Evolutionary conservation across 2,329 filamentous ascomycete species (phyloP).

Genomic region (Bretziella fagacearum): DNA sequence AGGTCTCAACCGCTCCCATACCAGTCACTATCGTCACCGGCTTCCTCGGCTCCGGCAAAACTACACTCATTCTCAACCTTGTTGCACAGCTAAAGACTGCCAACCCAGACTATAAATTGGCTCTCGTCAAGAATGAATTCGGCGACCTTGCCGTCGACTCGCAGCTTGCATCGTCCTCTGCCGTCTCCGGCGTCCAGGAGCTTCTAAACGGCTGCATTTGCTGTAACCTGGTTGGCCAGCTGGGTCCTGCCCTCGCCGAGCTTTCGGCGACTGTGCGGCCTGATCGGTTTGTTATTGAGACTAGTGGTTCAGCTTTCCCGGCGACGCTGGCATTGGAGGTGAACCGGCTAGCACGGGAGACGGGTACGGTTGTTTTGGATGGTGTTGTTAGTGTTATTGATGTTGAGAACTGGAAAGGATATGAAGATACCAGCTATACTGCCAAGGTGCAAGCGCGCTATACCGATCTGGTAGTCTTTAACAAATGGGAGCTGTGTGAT

Average conservation of each 20-base stretch:
- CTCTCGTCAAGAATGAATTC: constrained; percentile 95
- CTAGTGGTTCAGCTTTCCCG: constrained; percentile 71
- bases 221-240: constrained; percentile 91
- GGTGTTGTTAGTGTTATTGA: constrained; percentile 83
- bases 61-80: constrained; percentile 85
- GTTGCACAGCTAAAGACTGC: constrained; percentile 70
- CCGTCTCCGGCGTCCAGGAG: constrained; percentile 81
- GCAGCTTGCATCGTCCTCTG: constrained; percentile 64
- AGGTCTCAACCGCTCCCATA: constrained; percentile 32
- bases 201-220: constrained; percentile 96
- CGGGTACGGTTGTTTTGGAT: constrained; percentile 55
- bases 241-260: constrained; percentile 62
- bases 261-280: constrained; percentile 42
- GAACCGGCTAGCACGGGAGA: constrained; percentile 58
- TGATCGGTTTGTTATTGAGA: constrained; percentile 87
- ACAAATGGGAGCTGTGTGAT: constrained; percentile 71
- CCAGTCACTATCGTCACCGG: constrained; percentile 92
- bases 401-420: constrained; percentile 88
- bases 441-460: constrained; percentile 76
- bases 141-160: constrained; percentile 89
- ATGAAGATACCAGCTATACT: constrained; percentile 80
- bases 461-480: constrained; percentile 79
- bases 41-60: constrained; percentile 92
- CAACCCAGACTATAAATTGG: constrained; percentile 64
- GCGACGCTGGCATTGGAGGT: constrained; percentile 83